These are phyloP conservation scores for Pseudocercospora crystallina DNA, from an alignment of 2,329 filamentous ascomycete genomes.

Conservation along the genomic window DNA sequence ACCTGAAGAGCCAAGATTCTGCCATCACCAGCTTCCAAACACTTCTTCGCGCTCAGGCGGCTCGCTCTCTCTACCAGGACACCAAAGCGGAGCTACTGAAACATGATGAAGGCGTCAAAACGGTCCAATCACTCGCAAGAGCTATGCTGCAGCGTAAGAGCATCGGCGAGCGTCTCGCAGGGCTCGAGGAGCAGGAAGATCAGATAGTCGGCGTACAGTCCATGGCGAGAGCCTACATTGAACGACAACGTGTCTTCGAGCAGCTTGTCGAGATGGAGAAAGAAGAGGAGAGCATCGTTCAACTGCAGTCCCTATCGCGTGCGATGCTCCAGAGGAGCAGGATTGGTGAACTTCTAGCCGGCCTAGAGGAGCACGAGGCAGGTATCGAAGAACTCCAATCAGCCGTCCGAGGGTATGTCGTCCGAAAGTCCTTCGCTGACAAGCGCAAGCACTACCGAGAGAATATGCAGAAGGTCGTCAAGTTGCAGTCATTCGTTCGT, in stretches of 20 bases:
- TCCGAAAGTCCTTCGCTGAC: slow-evolving; percentile 74
- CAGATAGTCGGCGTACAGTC: slow-evolving; percentile 66
- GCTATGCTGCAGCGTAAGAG: slow-evolving; percentile 48
- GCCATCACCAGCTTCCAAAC: slow-evolving; percentile 60
- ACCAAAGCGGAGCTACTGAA: slow-evolving; percentile 40
- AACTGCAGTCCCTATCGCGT: slow-evolving; percentile 73
- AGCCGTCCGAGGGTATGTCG: slow-evolving; percentile 67
- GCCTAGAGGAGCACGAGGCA: slow-evolving; percentile 83
- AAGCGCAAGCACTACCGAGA: slow-evolving; percentile 87
- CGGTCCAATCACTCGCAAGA: slow-evolving; percentile 55
- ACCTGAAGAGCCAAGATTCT: slow-evolving; percentile 40
- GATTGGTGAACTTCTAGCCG: slow-evolving; percentile 70
- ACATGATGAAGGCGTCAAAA: slow-evolving; percentile 45
- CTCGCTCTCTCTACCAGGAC: slow-evolving; percentile 39
- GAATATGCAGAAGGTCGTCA: slow-evolving; percentile 99
- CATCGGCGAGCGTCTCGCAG: slow-evolving; percentile 46
- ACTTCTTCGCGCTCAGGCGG: slow-evolving; percentile 62
- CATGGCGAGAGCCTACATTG: slow-evolving; percentile 63
- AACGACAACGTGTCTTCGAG: slow-evolving; percentile 59
- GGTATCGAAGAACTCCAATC: slow-evolving; percentile 73
- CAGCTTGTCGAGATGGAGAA: slow-evolving; percentile 70
- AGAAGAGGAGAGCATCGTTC: slow-evolving; percentile 64
- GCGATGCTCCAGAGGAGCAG: slow-evolving; percentile 76
- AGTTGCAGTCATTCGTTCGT: slow-evolving; percentile 94
- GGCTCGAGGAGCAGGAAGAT: slow-evolving; percentile 58